phyloP scores from a whole-genome alignment of 2,329 filamentous ascomycete species.

The Periconia macrospinosa region DNA sequence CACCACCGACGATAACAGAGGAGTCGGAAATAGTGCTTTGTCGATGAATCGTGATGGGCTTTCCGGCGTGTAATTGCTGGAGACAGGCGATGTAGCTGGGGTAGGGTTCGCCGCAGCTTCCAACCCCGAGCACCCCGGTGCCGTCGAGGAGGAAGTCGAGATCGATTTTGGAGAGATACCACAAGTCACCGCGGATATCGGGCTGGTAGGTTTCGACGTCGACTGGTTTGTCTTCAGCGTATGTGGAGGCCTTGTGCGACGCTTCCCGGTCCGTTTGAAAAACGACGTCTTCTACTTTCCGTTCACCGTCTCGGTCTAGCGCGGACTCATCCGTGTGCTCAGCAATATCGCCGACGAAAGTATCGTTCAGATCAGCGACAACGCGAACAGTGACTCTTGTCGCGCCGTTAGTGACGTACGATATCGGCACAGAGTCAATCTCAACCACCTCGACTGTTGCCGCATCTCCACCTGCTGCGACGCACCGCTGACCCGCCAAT shows the following conservation, averaged over 20 bases:
- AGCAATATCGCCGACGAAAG: neutral
- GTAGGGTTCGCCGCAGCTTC: constrained; percentile 60
- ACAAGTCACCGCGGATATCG: constrained; percentile 53
- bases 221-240: constrained; percentile 14
- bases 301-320: neutral
- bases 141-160: constrained; percentile 60
- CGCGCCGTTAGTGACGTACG: constrained; percentile 37
- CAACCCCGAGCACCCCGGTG: constrained; percentile 64
- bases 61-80: constrained; percentile 53
- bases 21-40: constrained; percentile 61
- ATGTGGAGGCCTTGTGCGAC: constrained; percentile 27
- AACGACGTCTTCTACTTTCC: neutral
- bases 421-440: constrained; percentile 45
- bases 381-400: constrained; percentile 12
- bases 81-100: constrained; percentile 54
- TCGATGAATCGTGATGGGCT: constrained; percentile 55
- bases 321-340: neutral
- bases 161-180: constrained; percentile 62
- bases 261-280: neutral
- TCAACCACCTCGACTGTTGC: constrained; percentile 50
- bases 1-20: constrained; percentile 28
- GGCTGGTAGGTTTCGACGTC: constrained; percentile 29
- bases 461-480: constrained; percentile 35
- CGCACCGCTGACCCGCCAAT: constrained; percentile 33
- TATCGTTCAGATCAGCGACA: constrained; percentile 4